Conservation (phyloP, 208 protist species). For the Crithidia expoeki region DNA sequence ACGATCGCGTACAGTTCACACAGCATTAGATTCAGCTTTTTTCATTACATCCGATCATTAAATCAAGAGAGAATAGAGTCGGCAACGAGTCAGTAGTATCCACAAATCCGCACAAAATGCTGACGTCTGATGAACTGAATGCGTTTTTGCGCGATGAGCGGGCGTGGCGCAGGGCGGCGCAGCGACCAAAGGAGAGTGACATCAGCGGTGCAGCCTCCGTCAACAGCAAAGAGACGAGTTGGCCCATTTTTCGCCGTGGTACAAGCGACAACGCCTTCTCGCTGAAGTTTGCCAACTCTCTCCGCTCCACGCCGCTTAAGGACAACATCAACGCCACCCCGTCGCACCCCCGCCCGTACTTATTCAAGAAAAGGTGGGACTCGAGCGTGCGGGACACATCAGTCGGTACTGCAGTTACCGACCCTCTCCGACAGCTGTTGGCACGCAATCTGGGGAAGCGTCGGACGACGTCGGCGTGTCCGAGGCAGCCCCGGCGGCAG, state of each 20-base stretch:
- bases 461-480: neutral
- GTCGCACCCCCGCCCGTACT: neutral
- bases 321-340: constrained; percentile 10
- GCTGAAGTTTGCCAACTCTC: constrained; percentile 37
- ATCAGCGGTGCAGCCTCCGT: neutral
- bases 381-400: constrained; percentile 6
- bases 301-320: constrained; percentile 9
- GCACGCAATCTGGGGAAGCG: constrained; percentile 18
- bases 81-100: too few species aligned
- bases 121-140: constrained; percentile 25
- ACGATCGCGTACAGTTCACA: too few species aligned
- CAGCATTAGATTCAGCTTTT: too few species aligned
- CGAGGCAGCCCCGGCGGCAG: neutral
- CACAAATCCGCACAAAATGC: too few species aligned
- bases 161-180: constrained; percentile 54
- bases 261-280: constrained; percentile 45
- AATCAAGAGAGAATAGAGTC: too few species aligned
- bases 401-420: neutral
- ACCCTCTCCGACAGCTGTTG: constrained; percentile 25
- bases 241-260: constrained; percentile 56
- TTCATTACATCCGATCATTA: too few species aligned
- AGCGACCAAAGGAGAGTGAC: constrained; percentile 8
- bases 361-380: constrained; percentile 18
- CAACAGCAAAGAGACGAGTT: constrained; percentile 32
- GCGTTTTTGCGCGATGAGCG: constrained; percentile 57